Evolutionary conservation across 2,329 filamentous ascomycete species (phyloP), one percentile per base, ranked within the genome.

Genomic region (Aspergillus carbonarius): DNA sequence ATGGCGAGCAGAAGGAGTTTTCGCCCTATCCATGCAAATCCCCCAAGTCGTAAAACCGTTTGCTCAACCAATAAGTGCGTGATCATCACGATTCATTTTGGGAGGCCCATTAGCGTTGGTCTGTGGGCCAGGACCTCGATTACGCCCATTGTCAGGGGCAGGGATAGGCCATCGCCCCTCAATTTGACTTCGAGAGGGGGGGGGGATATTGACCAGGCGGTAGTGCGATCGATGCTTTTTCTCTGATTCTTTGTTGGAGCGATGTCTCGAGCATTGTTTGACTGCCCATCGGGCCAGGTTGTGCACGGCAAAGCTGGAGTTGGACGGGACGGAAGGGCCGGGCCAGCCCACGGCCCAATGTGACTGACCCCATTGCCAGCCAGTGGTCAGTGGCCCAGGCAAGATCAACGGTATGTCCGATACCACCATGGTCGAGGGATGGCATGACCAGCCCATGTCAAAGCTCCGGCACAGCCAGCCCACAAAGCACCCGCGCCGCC

Each of bases 321-420:
- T 66, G 63, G 35, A 60, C 71, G 70, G 71, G 62, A 73, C 72
- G 71, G 72, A 72, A 74, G 72, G 72, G 65, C 71, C 72, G 71
- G 70, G 65, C 70, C 72, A 64, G 60, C 54, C 57, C 62, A 60
- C 58, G 60, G 20, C 53, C 44, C 46, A 34, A 44, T 40, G 18
- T 32, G 27, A 54, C 40, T 37, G 39, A 42, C 39, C 23, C 25
- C 44, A 32, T 30, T 48, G 25, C 15, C 25, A 48, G 25, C 15
- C 25, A 48, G 25, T 3, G 5, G 23, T 23, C 23, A 23, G 23
- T 23, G 3, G 23, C 23, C 23, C 23, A 23, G 23, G 23, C 23
- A 23, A 23, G 23, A 23, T 23, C 23, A 23, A 23, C 59, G 61
- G 63, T 40, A 58, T 59, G 56, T 42, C 55, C 58, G 57, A 60